Base-by-base conservation (phyloP, 169 alveolate genomes). In the Cryptosporidium parvum region DNA sequence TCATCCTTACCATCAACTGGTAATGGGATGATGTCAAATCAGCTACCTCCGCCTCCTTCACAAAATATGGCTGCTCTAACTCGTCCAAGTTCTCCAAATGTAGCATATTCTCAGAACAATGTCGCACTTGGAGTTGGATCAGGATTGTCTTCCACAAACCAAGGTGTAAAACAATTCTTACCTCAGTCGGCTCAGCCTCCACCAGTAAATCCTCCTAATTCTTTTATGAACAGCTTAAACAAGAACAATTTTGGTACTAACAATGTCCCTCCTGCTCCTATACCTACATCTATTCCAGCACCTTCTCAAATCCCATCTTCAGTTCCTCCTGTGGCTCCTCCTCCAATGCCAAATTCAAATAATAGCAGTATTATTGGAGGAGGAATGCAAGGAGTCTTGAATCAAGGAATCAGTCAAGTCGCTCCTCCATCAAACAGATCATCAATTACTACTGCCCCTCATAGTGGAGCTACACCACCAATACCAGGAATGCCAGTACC, bases 401-500 rank as follows among this genome's bases (percentile, higher is more conserved):
- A 35, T 51, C 62, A 48, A 7, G 31, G 48, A 12, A 12, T 33
- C n/a, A 29, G 39, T 6, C 85, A 51, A 1, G 3, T 56, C 14
- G 85, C 52, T 16, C 56, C 71, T 26, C 86, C 70, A 5, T 42
- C 56, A 1, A 33, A 23, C 9, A 59, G 89, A 48, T 10, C 89
- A n/a, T 80, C 89, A 23, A 68, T 72, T 31, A 93, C 94, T 26
- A 93, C 96, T 9, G 96, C 97, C 29, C 97, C 97, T 6, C 94
- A 93, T 3, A 96, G 96, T 7, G 97, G 94, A 6, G 97, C 97
- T 5, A 84, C 93, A 31, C 94, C 96, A 7, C 93, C 95, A 87
- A 86, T 93, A 48, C 97, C 97, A 2, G 97, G 97, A 33, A 95
- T 95, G 97, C 97, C 97, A 6, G 95, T 95, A 42, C 97, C 97